These are phyloP conservation scores for Phaffia tasmanica DNA, from an alignment of 768 basidiomycete species.

Conservation along the genomic window DNA sequence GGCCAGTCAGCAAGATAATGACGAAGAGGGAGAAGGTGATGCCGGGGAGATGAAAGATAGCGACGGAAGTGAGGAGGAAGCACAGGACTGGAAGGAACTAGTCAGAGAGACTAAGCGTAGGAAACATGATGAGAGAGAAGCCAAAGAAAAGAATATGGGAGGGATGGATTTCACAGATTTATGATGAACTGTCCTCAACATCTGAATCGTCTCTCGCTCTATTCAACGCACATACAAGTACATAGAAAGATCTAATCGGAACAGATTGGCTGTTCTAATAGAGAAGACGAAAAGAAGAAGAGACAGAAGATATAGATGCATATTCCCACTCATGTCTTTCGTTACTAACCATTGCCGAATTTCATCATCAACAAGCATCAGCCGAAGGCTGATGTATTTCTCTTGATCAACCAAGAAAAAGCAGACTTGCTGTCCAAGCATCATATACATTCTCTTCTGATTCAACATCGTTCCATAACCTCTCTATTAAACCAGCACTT, in stretches of 20 bases:
- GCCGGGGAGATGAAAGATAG: conserved; percentile 2
- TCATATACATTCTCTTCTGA: no score
- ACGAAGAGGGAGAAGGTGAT: conserved; percentile 8
- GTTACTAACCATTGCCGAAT: no score
- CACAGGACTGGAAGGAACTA: conserved; percentile 18
- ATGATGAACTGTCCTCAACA: neutral
- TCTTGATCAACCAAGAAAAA: no score
- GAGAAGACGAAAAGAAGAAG: conserved; percentile 1
- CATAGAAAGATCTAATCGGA: neutral
- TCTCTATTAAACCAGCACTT: no score
- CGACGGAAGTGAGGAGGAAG: conserved; percentile 3
- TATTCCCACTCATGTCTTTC: no score
- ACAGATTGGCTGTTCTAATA: neutral
- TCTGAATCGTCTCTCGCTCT: neutral
- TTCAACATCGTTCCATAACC: no score
- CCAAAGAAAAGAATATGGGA: neutral
- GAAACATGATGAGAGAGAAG: neutral
- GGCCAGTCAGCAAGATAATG: neutral
- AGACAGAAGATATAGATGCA: neutral
- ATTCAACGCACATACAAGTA: neutral
- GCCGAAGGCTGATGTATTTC: no score
- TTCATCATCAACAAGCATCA: no score
- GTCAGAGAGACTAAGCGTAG: conserved; percentile 9
- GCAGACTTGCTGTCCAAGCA: no score
- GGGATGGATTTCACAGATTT: conserved; percentile 16